A percentile compares a stretch with the other conserved stretches of the same genome.
Evolutionary conservation across 1,139 yeast genomes (phyloP).

Genomic region (Arxiozyma bovina): DNA sequence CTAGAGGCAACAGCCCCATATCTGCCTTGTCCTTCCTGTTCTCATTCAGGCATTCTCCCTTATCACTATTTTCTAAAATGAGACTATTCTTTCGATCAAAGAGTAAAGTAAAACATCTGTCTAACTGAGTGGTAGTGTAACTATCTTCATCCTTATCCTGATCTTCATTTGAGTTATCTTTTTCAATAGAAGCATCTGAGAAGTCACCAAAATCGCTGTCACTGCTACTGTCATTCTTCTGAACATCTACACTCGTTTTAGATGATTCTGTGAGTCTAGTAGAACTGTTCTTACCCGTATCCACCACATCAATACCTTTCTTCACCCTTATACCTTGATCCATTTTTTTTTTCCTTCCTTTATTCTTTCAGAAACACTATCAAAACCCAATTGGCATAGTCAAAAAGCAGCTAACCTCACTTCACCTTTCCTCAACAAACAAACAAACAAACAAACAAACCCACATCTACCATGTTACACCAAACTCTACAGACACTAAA

Average conservation of each 20-base stretch:
- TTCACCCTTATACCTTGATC: neutral
- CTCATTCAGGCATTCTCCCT: too few species aligned
- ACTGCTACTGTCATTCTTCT: neutral
- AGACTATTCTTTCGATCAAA: neutral
- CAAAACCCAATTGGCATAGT: too few species aligned
- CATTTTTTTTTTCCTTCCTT: neutral
- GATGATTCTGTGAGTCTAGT: neutral
- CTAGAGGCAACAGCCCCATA: constrained; percentile 4
- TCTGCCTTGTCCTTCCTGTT: too few species aligned
- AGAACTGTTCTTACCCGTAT: neutral
- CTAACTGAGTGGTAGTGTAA: neutral
- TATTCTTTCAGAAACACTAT: too few species aligned
- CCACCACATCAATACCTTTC: neutral
- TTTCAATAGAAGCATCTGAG: constrained; percentile 27
- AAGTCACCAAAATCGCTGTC: constrained; percentile 28
- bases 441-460: too few species aligned
- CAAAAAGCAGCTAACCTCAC: too few species aligned
- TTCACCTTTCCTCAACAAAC: too few species aligned
- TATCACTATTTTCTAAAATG: neutral
- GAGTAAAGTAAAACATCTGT: neutral
- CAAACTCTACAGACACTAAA: too few species aligned
- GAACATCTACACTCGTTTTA: neutral
- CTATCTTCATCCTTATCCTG: neutral
- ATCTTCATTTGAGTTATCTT: neutral
- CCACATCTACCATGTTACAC: too few species aligned